These are phyloP conservation scores for Agrocybe pediades DNA, from an alignment of 768 basidiomycete genomes.

Conservation along the genomic window DNA sequence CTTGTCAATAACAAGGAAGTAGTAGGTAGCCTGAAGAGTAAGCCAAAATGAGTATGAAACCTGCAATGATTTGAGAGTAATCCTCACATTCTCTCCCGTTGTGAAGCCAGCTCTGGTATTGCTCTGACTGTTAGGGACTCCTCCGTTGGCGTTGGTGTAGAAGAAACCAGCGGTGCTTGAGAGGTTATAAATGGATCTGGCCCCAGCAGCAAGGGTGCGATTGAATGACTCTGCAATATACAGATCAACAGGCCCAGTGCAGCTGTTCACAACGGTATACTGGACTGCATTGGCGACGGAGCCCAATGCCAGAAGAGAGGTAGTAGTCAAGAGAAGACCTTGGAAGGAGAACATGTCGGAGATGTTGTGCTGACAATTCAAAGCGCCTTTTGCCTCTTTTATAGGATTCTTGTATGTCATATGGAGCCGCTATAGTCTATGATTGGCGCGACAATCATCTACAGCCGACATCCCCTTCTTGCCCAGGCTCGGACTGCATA, in stretches of 20 bases:
- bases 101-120: slow-evolving; percentile 23
- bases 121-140: slow-evolving; percentile 10
- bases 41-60: no score
- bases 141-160: slow-evolving; percentile 25
- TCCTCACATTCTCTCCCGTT: background rate
- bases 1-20: slow-evolving; percentile 32
- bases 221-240: slow-evolving; percentile 18
- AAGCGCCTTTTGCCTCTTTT: background rate
- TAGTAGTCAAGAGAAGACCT: background rate
- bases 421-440: no score
- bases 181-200: slow-evolving; percentile 8
- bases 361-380: background rate
- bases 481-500: no score
- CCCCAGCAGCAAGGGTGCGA: slow-evolving; percentile 16
- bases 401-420: no score
- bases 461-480: no score
- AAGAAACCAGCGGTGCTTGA: slow-evolving; percentile 16
- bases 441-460: no score
- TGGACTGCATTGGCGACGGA: background rate
- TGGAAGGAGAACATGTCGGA: background rate
- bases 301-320: background rate
- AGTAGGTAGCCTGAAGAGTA: slow-evolving; percentile 12
- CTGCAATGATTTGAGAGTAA: no score
- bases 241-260: slow-evolving; percentile 20
- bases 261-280: slow-evolving; percentile 23